These are phyloP conservation scores for Hippophae gyantsensis DNA, from an alignment of 306 rosid species.

Conservation along the genomic window DNA sequence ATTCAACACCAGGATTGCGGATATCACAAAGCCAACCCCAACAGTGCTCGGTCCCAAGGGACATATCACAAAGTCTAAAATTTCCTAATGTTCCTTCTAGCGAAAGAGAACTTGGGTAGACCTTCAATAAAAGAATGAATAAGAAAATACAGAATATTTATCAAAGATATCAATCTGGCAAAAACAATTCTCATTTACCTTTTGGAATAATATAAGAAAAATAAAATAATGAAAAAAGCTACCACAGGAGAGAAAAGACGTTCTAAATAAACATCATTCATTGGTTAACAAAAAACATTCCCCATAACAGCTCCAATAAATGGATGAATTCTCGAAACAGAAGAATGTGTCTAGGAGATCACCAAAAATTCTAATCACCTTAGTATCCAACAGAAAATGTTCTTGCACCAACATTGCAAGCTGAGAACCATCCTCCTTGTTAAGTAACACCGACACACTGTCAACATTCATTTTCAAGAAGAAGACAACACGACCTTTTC, in stretches of 20 bases:
- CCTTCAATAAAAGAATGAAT: conserved; percentile 35
- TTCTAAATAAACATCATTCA: too few relatives aligned
- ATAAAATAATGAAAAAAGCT: neutral
- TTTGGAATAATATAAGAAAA: neutral
- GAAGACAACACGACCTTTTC: conserved; percentile 82
- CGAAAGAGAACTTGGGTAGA: conserved; percentile 83
- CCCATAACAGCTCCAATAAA: too few relatives aligned
- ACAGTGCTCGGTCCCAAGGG: conserved; percentile 61
- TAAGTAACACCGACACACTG: conserved; percentile 79
- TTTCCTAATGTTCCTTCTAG: conserved; percentile 91
- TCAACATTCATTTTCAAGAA: conserved; percentile 78
- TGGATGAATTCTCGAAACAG: too few relatives aligned
- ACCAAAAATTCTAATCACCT: conserved; percentile 38
- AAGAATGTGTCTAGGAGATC: neutral
- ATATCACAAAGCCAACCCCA: conserved; percentile 98
- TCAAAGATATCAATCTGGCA: neutral
- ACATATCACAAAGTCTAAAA: conserved; percentile 77
- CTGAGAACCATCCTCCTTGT: conserved; percentile 87
- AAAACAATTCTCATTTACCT: neutral
- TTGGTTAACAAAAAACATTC: too few relatives aligned
- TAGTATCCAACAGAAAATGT: conserved; percentile 71
- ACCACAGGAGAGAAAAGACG: neutral
- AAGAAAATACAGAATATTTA: conserved; percentile 10
- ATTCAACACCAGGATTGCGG: conserved; percentile 89
- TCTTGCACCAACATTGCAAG: conserved; percentile 89